Conservation (phyloP, 495 filamentous ascomycete genomes). For the Penicillium diatomitis region DNA sequence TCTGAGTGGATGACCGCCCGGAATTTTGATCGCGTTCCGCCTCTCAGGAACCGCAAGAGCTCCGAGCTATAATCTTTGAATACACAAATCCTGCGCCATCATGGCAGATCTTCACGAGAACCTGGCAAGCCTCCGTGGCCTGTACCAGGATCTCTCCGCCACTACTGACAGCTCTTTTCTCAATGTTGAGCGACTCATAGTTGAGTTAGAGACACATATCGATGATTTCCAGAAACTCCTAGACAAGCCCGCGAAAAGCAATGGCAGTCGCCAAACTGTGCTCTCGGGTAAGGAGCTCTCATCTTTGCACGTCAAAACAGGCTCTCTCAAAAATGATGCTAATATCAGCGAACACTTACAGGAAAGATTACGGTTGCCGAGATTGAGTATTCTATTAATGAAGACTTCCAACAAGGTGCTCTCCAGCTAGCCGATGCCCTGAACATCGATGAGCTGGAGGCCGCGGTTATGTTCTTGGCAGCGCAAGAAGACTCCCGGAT, state of each 20-base stretch:
- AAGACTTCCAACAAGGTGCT: slow-evolving; percentile 72
- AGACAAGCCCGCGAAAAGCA: slow-evolving; percentile 62
- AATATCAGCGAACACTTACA: slow-evolving; percentile 13
- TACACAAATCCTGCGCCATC: slow-evolving; percentile 13
- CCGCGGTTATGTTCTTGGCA: slow-evolving; percentile 62
- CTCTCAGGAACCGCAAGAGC: slow-evolving; percentile 30
- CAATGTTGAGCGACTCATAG: slow-evolving; percentile 52
- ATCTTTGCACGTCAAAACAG: neutral
- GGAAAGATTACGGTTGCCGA: slow-evolving; percentile 63
- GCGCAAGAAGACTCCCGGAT: slow-evolving; percentile 54
- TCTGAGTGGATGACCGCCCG: slow-evolving; percentile 18
- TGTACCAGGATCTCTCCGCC: slow-evolving; percentile 69
- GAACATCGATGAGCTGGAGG: slow-evolving; percentile 80
- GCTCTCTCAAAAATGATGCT: too few relatives aligned
- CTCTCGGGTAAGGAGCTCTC: slow-evolving; percentile 37
- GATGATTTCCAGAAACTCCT: slow-evolving; percentile 69
- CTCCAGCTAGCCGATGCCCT: slow-evolving; percentile 76
- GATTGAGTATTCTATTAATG: slow-evolving; percentile 71
- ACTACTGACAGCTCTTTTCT: slow-evolving; percentile 51
- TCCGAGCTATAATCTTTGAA: slow-evolving; percentile 14
- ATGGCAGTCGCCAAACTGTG: slow-evolving; percentile 52
- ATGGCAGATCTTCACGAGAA: slow-evolving; percentile 50
- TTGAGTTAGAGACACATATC: slow-evolving; percentile 59
- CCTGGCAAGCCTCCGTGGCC: slow-evolving; percentile 59
- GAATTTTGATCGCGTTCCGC: slow-evolving; percentile 36